phyloP scores from a whole-genome alignment of 352 stramenopile species.

The Pythium myriotylum region DNA sequence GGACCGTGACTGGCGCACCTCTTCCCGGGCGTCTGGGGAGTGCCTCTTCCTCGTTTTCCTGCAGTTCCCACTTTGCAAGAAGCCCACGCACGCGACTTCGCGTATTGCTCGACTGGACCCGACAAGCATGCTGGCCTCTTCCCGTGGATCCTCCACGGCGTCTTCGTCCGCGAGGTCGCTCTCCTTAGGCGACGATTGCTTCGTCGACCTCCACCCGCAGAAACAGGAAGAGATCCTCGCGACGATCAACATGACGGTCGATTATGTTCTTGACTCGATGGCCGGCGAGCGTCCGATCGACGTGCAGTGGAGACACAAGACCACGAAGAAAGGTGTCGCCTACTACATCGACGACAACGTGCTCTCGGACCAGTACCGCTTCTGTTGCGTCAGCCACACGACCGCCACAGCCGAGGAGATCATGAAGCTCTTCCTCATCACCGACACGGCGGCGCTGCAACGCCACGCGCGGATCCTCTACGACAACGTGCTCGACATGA shows the following conservation, averaged over 20 bases:
- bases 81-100: too few species aligned
- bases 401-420: constrained; percentile 40
- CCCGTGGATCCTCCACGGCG: too few species aligned
- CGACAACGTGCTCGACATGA: constrained; percentile 50
- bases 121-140: too few species aligned
- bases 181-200: background rate
- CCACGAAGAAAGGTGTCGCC: constrained; percentile 43
- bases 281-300: constrained; percentile 21
- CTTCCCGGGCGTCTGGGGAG: too few species aligned
- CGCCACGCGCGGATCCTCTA: constrained; percentile 49
- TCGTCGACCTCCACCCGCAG: background rate
- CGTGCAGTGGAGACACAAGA: constrained; percentile 49
- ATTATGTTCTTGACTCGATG: background rate
- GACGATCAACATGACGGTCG: background rate
- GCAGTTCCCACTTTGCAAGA: too few species aligned
- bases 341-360: constrained; percentile 59
- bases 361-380: constrained; percentile 44
- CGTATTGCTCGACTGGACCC: too few species aligned
- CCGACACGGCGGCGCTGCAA: constrained; percentile 37
- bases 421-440: constrained; percentile 51
- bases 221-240: background rate
- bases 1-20: too few species aligned
- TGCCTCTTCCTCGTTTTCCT: too few species aligned
- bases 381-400: constrained; percentile 55
- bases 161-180: too few species aligned